Base-by-base conservation (phyloP, 768 basidiomycete species). In the Tulasnella sp. region DNA sequence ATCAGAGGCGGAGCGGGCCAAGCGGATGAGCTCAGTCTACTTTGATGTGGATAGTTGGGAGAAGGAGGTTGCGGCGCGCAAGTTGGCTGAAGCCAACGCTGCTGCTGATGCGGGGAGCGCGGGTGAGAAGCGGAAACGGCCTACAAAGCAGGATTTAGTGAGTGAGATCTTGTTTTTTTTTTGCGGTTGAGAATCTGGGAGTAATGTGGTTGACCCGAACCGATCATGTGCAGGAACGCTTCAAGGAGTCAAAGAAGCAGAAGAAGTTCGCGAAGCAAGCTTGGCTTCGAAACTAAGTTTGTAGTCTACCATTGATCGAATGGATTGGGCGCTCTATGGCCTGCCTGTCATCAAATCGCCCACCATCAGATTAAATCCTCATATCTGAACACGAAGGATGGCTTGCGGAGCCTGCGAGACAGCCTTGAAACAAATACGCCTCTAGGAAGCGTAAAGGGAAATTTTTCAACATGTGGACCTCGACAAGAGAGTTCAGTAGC, bases 251-350 rank as follows among this genome's bases (percentile, higher is more conserved):
- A 73, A 91, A 90, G 70, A 77, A 72, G 63, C 71, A 74, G 67
- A 90, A 90, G 75, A 91, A 90, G 72, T 81, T 89, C 8, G 86
- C 87, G 41, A 90, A 89, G 74, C 90, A 87, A 1, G 88, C 88
- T 8, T 91, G 87, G 88, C 68, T 91, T 65, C 81, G 88, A 68
- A 85, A 82, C 64, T 86, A 49, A 63, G 4, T 34, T 29, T 22
- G 50, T 48, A 19, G n/a, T 43, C 5, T 27, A 19, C 45, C 7
- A 48, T 48, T 27, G 25, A 7, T 5, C 19, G n/a, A 19, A 19
- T 19, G 34, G 34, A 38, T 5, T 5, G 15, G 34, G 5, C 5
- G 34, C 5, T 38, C 34, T 38, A 7, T 38, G 5, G 34, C 15
- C 15, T 38, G 34, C 15, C 15, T 38, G 7, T 38, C 15, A 15